A percentile compares a stretch with the other conserved stretches of the same genome.
phyloP scores from a whole-genome alignment of 2,329 filamentous ascomycete genomes.

The Fusarium euwallaceae region DNA sequence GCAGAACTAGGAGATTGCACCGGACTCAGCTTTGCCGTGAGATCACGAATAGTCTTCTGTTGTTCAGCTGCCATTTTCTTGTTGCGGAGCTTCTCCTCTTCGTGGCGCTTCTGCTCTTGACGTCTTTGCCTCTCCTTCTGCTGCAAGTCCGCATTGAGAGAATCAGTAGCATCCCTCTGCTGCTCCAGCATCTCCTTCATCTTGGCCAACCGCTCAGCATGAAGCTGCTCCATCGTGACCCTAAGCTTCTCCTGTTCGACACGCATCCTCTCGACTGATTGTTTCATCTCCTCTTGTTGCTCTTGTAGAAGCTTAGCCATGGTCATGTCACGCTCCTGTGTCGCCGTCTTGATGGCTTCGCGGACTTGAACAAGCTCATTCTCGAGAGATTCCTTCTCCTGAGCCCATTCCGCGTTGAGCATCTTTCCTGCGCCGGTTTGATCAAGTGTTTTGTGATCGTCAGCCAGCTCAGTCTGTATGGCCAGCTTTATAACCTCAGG shows the following conservation, averaged over 20 bases:
- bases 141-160: not conserved
- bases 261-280: not conserved
- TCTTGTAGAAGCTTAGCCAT: not conserved
- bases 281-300: not conserved
- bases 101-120: not conserved
- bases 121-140: not conserved
- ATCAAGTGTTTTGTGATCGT: not conserved
- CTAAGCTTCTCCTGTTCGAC: not conserved
- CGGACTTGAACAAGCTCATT: not conserved
- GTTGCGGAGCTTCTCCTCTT: not conserved
- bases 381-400: not conserved
- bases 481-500: not conserved
- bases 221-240: not conserved
- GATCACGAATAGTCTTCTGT: not conserved
- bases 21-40: not conserved
- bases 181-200: slow-evolving; percentile 1
- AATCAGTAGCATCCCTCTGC: not conserved
- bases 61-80: not conserved
- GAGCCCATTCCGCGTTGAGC: not conserved
- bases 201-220: not conserved
- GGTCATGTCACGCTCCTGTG: not conserved
- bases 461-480: slow-evolving; percentile 12
- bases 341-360: not conserved
- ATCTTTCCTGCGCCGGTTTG: slow-evolving; percentile 9
- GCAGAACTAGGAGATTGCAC: not conserved